phyloP scores from a whole-genome alignment of 768 basidiomycete genomes.

The Hypholoma sublateritium region DNA sequence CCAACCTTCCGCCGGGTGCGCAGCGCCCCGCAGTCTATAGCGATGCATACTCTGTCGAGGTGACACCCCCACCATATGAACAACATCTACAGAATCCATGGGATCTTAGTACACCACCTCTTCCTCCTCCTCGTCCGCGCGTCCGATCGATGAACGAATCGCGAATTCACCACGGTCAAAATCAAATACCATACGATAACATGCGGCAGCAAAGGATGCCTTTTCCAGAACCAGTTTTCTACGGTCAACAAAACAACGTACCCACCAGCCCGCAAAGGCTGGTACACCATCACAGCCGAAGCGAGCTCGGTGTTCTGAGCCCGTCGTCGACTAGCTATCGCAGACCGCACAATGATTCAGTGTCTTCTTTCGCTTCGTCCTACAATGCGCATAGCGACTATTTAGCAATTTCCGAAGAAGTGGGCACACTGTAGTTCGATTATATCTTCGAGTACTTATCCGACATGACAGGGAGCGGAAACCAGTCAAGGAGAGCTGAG shows the following conservation, averaged over 20 bases:
- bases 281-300: slow-evolving; percentile 38
- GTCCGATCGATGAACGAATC: slow-evolving; percentile 30
- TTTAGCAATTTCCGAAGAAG: slow-evolving; percentile 31
- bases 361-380: slow-evolving; percentile 35
- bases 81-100: slow-evolving; percentile 9
- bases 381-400: slow-evolving; percentile 38
- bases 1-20: slow-evolving; percentile 18
- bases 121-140: slow-evolving; percentile 24
- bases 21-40: slow-evolving; percentile 16
- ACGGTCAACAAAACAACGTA: slow-evolving; percentile 30
- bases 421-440: slow-evolving; percentile 16
- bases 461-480: slow-evolving; percentile 14
- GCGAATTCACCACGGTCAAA: slow-evolving; percentile 11
- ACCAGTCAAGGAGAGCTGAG: slow-evolving; percentile 8
- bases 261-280: slow-evolving; percentile 17
- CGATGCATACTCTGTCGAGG: slow-evolving; percentile 3
- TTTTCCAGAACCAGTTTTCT: slow-evolving; percentile 55
- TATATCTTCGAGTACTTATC: background rate
- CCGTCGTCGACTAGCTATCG: slow-evolving; percentile 7
- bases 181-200: slow-evolving; percentile 26
- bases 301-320: slow-evolving; percentile 30
- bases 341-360: slow-evolving; percentile 31
- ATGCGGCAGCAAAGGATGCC: slow-evolving; percentile 24
- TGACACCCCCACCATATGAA: slow-evolving; percentile 8
- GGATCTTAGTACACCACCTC: slow-evolving; percentile 7